phyloP scores from a whole-genome alignment of 2,329 filamentous ascomycete species.

The Ilyonectria robusta region DNA sequence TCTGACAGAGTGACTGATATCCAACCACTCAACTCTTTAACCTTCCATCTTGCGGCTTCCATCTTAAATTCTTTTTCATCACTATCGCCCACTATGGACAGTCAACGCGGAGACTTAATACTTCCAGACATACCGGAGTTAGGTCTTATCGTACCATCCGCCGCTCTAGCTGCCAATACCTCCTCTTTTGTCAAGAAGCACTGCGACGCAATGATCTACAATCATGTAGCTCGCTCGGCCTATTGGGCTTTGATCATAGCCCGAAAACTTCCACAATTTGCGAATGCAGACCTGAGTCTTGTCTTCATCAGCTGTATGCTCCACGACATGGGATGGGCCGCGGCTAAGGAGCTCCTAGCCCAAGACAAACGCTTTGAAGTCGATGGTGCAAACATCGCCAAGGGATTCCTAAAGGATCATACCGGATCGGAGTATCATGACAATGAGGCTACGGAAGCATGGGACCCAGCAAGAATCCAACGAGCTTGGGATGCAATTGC shows the following conservation, averaged over 20 bases:
- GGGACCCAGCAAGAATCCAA: conserved; percentile 28
- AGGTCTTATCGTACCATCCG: conserved; percentile 1
- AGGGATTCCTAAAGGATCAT: conserved; percentile 18
- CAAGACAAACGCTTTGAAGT: conserved; percentile 35
- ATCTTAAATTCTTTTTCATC: too few species aligned
- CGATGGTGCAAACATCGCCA: conserved; percentile 34
- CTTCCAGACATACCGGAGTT: conserved; percentile 6
- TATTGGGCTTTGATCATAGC: conserved; percentile 31
- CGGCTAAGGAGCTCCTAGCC: conserved; percentile 17
- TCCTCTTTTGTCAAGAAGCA: conserved; percentile 23
- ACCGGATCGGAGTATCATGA: neutral
- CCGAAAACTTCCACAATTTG: conserved; percentile 13
- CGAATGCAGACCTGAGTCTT: conserved; percentile 17
- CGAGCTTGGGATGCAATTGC: conserved; percentile 35
- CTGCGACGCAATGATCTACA: conserved; percentile 25
- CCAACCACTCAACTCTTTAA: too few species aligned
- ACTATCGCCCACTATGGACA: neutral
- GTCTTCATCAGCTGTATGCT: conserved; percentile 32
- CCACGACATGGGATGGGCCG: conserved; percentile 37
- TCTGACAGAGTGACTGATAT: too few species aligned
- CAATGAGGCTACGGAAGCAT: neutral
- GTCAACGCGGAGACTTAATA: neutral
- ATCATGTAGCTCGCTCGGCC: conserved; percentile 29
- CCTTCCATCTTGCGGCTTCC: too few species aligned
- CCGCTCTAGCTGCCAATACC: conserved; percentile 6